Evolutionary conservation across 768 basidiomycete genomes (phyloP), one percentile per base, ranked within the genome.

Genomic region (Termitomyces sp.): DNA sequence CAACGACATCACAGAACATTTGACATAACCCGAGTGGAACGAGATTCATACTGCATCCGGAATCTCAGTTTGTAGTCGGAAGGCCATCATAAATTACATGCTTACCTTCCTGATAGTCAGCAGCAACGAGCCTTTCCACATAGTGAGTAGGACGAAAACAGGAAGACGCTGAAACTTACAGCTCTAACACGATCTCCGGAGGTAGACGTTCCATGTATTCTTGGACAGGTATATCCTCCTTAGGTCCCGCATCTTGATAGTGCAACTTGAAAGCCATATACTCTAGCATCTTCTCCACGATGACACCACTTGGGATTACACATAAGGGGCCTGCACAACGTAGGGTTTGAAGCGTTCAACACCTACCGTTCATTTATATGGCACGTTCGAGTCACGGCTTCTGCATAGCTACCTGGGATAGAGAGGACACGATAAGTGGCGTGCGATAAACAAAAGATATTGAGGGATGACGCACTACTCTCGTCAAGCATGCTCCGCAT

Each of bases 241-340:
- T 91, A 7, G 83, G 74, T 0, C 81, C 82, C 1, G 75, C 76
- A n/a, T 80, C 79, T 60, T 87, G 84, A 67, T 92, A 93, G 59
- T 92, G 80, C 1, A 84, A 76, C 72, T 90, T 94, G 78, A 89
- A 94, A 33, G 82, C 76, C 75, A 96, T 90, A 68, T 93, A 97
- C 70, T 98, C 94, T 42, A 92, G 79, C 53, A 96, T 77, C 67
- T 92, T 94, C 72, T 94, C 91, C 1, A 92, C 83, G 36, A 96
- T 86, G 26, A 88, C 80, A 9, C 78, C 85, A 31, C 85, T 85
- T 7, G 61, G 20, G 24, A 29, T 4, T 10, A 18, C 12, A 51
- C 48, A 29, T 59, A n/a, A 49, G 48, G n/a, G 56, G 26, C 39
- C 29, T 12, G 39, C 29, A 18, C 51, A 28, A n/a, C 37, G 39